Percentiles rank a stretch among this genome's conserved stretches.
Evolutionary conservation across 768 basidiomycete species (phyloP).

Genomic region (Heimioporus sp.): DNA sequence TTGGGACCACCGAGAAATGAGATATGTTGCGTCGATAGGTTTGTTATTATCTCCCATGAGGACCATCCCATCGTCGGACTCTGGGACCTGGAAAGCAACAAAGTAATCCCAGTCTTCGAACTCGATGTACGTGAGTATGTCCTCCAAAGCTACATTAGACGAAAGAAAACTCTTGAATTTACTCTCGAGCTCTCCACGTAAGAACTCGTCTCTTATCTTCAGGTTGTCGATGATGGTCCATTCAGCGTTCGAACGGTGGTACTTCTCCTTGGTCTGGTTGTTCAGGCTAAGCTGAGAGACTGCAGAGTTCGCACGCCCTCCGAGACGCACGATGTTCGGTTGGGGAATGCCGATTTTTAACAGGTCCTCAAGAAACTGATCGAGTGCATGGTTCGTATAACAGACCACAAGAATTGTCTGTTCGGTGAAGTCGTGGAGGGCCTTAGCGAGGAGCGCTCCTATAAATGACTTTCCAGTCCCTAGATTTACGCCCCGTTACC

Average conservation of each 20-base stretch:
- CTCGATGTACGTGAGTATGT: conserved; percentile 47
- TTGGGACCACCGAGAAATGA: conserved; percentile 46
- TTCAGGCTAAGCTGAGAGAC: conserved; percentile 47
- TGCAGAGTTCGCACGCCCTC: conserved; percentile 48
- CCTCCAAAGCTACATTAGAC: conserved; percentile 16
- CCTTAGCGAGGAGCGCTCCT: conserved; percentile 61
- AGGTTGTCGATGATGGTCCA: conserved; percentile 42
- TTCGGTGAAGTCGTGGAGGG: conserved; percentile 45
- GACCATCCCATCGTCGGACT: conserved; percentile 43
- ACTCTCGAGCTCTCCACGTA: conserved; percentile 21
- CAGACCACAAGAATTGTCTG: conserved; percentile 63
- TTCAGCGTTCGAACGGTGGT: conserved; percentile 30
- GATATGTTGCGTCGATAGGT: conserved; percentile 36
- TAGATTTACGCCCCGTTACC: conserved; percentile 17
- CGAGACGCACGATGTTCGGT: conserved; percentile 48
- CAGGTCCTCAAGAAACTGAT: conserved; percentile 63
- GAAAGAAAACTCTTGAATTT: conserved; percentile 30
- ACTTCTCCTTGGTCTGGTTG: conserved; percentile 32
- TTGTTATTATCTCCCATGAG: conserved; percentile 42
- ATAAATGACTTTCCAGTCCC: conserved; percentile 76
- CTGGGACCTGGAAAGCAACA: conserved; percentile 45
- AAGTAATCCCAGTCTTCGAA: conserved; percentile 48
- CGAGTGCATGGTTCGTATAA: conserved; percentile 72
- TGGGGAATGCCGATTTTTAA: conserved; percentile 57
- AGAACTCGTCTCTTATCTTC: conserved; percentile 21